These are phyloP conservation scores for Chamaecyparis obtusa DNA, from an alignment of 75 land plant species.

Conservation along the genomic window DNA sequence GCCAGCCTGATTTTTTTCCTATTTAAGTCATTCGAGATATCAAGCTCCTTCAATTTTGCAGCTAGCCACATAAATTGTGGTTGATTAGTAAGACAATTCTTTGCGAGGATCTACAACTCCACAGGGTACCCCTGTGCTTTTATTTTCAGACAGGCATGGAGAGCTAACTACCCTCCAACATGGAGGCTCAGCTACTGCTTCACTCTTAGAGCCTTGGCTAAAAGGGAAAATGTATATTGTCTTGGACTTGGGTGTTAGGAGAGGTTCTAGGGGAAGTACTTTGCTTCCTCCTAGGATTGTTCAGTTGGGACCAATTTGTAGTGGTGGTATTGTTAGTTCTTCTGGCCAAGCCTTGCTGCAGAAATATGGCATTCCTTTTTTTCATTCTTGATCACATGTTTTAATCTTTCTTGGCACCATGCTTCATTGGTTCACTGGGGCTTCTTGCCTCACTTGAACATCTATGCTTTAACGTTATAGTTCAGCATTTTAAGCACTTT, in stretches of 20 bases:
- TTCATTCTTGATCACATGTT: neutral
- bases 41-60: neutral
- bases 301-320: neutral
- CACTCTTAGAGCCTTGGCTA: neutral
- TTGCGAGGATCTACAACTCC: neutral
- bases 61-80: neutral
- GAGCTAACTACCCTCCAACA: neutral
- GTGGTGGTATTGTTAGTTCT: neutral
- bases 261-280: neutral
- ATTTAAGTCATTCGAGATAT: neutral
- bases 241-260: neutral
- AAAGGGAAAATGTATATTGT: neutral
- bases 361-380: neutral
- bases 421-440: neutral
- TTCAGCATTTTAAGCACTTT: neutral
- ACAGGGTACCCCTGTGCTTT: neutral
- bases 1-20: neutral
- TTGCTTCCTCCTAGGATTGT: neutral
- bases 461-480: neutral
- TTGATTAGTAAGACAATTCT: neutral
- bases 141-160: neutral
- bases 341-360: neutral
- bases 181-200: neutral
- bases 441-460: neutral
- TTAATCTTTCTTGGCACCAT: neutral